Conservation (phyloP, 2,329 filamentous ascomycete genomes). For the Chaetomium strumarium region DNA sequence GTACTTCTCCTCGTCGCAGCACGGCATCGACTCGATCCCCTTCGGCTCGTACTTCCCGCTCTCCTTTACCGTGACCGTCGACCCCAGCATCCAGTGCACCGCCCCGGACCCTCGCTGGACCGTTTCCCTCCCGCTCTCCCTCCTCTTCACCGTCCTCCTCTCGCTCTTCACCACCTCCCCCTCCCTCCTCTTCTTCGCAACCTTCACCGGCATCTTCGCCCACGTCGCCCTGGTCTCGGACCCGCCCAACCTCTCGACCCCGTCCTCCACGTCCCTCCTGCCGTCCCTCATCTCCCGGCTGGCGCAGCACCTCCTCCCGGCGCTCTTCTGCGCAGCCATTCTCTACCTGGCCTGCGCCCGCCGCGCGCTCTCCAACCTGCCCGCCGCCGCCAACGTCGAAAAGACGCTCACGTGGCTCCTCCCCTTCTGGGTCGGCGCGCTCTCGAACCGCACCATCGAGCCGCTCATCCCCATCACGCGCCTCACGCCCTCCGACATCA, state of each 20-base stretch:
- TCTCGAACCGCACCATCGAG: conserved; percentile 73
- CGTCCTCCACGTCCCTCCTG: conserved; percentile 51
- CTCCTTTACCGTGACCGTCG: conserved; percentile 57
- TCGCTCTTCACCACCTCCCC: conserved; percentile 76
- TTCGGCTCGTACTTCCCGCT: conserved; percentile 69
- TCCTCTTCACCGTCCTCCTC: conserved; percentile 67
- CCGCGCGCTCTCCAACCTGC: conserved; percentile 49
- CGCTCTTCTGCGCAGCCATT: conserved; percentile 60
- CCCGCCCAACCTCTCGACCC: conserved; percentile 62
- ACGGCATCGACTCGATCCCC: conserved; percentile 56
- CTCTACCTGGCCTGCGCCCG: conserved; percentile 59
- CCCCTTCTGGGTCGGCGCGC: conserved; percentile 62
- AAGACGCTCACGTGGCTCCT: conserved; percentile 67
- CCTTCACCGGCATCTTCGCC: conserved; percentile 74
- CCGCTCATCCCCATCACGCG: conserved; percentile 63
- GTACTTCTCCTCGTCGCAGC: conserved; percentile 31
- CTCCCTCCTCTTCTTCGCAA: conserved; percentile 72
- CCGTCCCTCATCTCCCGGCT: conserved; percentile 48
- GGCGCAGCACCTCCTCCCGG: conserved; percentile 57
- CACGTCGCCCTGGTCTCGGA: conserved; percentile 87
- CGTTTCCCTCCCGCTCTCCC: conserved; percentile 66
- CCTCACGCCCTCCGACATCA: conserved; percentile 63
- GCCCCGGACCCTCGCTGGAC: conserved; percentile 35
- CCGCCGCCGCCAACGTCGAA: conserved; percentile 53
- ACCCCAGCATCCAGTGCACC: conserved; percentile 38